These are phyloP conservation scores for Pleurotus sapidus DNA, from an alignment of 768 basidiomycete genomes.

Conservation along the genomic window DNA sequence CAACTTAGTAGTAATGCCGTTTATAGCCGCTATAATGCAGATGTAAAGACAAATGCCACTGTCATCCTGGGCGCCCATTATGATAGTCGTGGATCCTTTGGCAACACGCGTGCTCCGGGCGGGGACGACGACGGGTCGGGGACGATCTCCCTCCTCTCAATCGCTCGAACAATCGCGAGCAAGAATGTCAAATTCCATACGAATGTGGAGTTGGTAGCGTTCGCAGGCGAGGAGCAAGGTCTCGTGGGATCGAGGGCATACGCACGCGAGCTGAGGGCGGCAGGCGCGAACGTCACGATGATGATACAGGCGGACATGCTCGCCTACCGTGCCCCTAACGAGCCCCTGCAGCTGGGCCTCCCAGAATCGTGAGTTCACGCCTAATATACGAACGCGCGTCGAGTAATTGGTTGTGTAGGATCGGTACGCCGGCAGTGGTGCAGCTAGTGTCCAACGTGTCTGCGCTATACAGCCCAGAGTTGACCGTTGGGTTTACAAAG, in stretches of 20 bases:
- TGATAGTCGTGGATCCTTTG: conserved; percentile 89
- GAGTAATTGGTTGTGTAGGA: conserved; percentile 37
- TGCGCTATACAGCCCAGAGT: conserved; percentile 76
- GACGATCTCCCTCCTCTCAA: conserved; percentile 70
- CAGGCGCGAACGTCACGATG: conserved; percentile 65
- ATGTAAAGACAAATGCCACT: conserved; percentile 54
- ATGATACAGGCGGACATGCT: conserved; percentile 95
- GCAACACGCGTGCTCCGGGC: conserved; percentile 60
- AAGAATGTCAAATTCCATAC: conserved; percentile 67
- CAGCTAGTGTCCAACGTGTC: conserved; percentile 76
- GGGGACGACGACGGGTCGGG: conserved; percentile 55
- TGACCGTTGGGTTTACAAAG: conserved; percentile 66
- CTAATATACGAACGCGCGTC: background rate
- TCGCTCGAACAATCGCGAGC: conserved; percentile 71
- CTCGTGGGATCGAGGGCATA: conserved; percentile 76
- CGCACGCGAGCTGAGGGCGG: conserved; percentile 56
- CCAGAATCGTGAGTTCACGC: conserved; percentile 56
- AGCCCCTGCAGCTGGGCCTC: conserved; percentile 82
- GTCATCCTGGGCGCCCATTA: conserved; percentile 86
- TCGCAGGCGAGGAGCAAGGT: conserved; percentile 93
- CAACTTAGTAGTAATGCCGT: no score
- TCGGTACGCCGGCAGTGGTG: conserved; percentile 74
- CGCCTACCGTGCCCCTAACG: conserved; percentile 74
- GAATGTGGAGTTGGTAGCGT: conserved; percentile 78
- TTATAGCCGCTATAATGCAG: conserved; percentile 53